Base-by-base conservation (phyloP, 371 early-diverging fungal species). In the Dentiscutata heterogama region DNA sequence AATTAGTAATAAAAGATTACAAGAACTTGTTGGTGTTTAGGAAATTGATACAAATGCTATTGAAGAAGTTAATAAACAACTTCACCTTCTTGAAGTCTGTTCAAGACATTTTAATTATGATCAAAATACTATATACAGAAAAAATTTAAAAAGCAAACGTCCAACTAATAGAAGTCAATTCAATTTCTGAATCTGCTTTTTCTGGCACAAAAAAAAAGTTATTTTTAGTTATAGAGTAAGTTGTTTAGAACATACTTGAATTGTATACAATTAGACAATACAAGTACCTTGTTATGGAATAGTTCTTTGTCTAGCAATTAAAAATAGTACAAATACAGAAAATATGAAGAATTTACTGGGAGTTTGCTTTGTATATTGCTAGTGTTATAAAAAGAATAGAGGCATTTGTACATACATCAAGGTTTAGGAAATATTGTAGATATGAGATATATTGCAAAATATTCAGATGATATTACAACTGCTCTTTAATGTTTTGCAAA, bases 361-460 rank as follows among this genome's bases (percentile, higher is more conserved):
- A 7, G 6, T 8, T 14, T 14, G n/a, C n/a, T 72, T 46, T 72
- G 29, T 72, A 22, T 72, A 51, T 46, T 50, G 72, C 50, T 18
- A 72, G 2, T 72, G 51, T 72, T 72, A 72, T 53, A n/a, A 72
- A 72, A 72, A 46, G 18, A 18, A 72, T 20, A 51, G 72, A 50
- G 51, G 51, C 72, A 72, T 72, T 27, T 72, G 50, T 11, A 72
- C 50, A 10, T 25, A 22, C 39, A 51, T 46, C 11, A 7, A 18
- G 51, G 13, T n/a, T 5, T 3, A 14, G 72, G 53, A n/a, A n/a
- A n/a, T 14, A 72, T 46, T 46, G 18, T 18, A 35, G 31, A 35
- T 11, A 20, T 8, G 25, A 68, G 14, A 1, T n/a, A n/a, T n/a
- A n/a, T 56, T 56, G 20, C 20, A 56, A 56, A 56, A 20, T 20